Evolutionary conservation across 768 basidiomycete species (phyloP), one percentile per base, ranked within the genome.

Genomic region (Phanerodontia chrysosporium): DNA sequence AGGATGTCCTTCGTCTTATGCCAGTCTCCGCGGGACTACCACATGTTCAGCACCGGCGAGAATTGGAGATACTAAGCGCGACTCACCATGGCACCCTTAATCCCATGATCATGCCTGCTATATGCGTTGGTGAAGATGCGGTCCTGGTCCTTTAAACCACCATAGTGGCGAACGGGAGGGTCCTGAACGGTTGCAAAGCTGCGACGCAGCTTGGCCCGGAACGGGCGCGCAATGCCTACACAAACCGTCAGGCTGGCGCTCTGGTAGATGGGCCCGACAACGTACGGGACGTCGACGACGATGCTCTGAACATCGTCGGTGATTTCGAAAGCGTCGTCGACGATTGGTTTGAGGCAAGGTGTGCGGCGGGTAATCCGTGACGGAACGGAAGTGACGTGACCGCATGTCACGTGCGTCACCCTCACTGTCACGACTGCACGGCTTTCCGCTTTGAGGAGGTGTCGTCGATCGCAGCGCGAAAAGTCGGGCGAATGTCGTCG

Each of bases 1-100:
- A 98, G 64, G 66, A 99, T 96, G 61, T 98, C 96, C 74, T 98
- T 99, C 61, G 96, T 99, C 63, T 84, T 83, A 73, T 98, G 96
- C 96, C 96, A 99, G 78, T 99, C 96, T 10, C 96, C 96, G 48
- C 96, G 89, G 45, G 89, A 82, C 91, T 95, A 6, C 14, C 7
- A 25, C 27, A 27, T 12, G 30, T 9, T 29, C 7, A 30, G 8
- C 24, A 9, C 24, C 1, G n/a, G 25, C 24, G n/a, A 18, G 52
- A 46, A 55, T 12, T 9, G 6, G 29, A 49, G 2, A 18, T 12
- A 3, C 18, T 42, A 18, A 42, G 8, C 39, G 18, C 13, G 16
- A 27, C 85, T 58, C 57, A 94, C 94, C 83, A 83, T 70, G 22
- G 96, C 96, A 44, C 96, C 96, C 74, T 97, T 98, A 52, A 99